Evolutionary conservation across 257 asterid species (phyloP).

Genomic region (Leonotis leonurus): DNA sequence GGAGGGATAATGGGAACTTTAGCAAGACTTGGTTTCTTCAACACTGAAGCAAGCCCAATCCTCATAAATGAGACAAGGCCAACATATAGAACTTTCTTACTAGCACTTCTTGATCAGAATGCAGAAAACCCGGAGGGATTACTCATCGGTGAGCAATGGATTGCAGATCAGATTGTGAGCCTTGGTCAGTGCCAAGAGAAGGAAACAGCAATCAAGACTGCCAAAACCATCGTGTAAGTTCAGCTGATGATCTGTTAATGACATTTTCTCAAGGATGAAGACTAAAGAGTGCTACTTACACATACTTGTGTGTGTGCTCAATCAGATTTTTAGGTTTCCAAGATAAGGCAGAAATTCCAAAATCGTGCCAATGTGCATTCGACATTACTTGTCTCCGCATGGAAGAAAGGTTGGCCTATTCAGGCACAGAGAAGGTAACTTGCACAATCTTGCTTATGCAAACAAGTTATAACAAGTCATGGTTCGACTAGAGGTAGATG

Average conservation of each 20-base stretch:
- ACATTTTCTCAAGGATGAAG: background rate
- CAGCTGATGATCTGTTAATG: background rate
- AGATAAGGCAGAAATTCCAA: conserved; percentile 58
- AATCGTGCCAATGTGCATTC: conserved; percentile 56
- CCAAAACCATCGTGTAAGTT: conserved; percentile 79
- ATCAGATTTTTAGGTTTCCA: conserved; percentile 68
- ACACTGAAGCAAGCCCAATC: conserved; percentile 33
- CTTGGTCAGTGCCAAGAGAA: conserved; percentile 50
- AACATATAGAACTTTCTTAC: conserved; percentile 36
- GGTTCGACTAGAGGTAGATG: background rate
- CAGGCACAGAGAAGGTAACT: conserved; percentile 59
- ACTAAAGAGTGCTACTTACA: background rate
- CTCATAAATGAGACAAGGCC: conserved; percentile 44
- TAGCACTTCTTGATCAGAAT: conserved; percentile 35
- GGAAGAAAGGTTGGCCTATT: conserved; percentile 75
- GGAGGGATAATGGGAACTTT: conserved; percentile 83
- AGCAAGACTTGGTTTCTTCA: conserved; percentile 73
- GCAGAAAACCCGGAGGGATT: conserved; percentile 20
- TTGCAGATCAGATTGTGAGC: conserved; percentile 43
- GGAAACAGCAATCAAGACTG: conserved; percentile 55
- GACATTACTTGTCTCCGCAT: conserved; percentile 68
- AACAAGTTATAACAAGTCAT: background rate
- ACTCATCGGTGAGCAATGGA: conserved; percentile 43
- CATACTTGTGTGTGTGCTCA: background rate
- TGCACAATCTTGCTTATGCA: background rate